Evolutionary conservation across 306 rosid species (phyloP).

Genomic region (Carpinus viminea): DNA sequence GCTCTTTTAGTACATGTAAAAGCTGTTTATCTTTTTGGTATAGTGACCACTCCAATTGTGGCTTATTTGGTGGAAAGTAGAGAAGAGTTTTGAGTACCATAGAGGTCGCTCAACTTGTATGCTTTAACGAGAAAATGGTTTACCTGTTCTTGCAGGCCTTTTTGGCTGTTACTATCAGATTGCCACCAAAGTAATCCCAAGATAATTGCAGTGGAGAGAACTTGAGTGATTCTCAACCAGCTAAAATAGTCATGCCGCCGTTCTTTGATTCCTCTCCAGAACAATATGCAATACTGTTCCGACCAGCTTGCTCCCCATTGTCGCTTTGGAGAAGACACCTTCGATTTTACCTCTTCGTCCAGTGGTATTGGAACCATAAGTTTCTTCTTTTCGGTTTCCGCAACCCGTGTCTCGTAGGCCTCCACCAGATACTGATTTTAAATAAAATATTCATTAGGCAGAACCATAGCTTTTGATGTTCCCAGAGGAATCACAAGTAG

Average conservation of each 20-base stretch:
- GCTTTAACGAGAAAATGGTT: slow-evolving; percentile 16
- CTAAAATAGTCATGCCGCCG: slow-evolving; percentile 87
- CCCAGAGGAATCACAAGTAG: not conserved
- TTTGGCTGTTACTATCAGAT: slow-evolving; percentile 59
- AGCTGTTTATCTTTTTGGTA: not conserved
- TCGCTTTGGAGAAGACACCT: slow-evolving; percentile 47
- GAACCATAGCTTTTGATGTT: not conserved
- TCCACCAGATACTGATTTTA: slow-evolving; percentile 77
- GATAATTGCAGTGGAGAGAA: slow-evolving; percentile 87
- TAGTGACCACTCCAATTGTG: not conserved
- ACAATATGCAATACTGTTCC: slow-evolving; percentile 73
- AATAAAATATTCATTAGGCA: not conserved
- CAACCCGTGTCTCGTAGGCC: slow-evolving; percentile 74
- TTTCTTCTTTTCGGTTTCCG: slow-evolving; percentile 76
- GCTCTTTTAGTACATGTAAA: not conserved
- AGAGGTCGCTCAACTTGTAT: slow-evolving; percentile 1
- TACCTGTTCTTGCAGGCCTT: slow-evolving; percentile 92
- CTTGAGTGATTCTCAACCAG: slow-evolving; percentile 96
- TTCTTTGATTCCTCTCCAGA: slow-evolving; percentile 86
- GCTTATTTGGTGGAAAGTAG: not conserved
- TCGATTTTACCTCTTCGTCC: slow-evolving; percentile 65
- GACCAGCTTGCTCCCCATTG: slow-evolving; percentile 93
- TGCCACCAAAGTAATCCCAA: slow-evolving; percentile 98
- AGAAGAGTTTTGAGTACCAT: not conserved
- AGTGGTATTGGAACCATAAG: slow-evolving; percentile 55